Percentiles rank a stretch among this genome's conserved stretches.
These are phyloP conservation scores for Pichia sp. DNA, from an alignment of 1,139 yeast species.

Conservation along the genomic window DNA sequence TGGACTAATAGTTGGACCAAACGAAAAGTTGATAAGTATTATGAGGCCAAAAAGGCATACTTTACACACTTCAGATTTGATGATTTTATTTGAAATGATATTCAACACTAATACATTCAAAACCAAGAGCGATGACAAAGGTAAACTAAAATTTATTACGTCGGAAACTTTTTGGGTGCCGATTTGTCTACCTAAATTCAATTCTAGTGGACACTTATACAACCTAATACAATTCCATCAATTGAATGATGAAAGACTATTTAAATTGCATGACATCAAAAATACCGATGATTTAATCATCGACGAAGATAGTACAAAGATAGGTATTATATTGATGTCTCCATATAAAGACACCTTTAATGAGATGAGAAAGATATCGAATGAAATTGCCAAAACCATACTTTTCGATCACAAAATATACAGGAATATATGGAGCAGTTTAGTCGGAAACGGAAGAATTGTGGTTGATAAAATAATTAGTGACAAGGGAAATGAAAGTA, in stretches of 20 bases:
- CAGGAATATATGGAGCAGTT: conserved; percentile 29
- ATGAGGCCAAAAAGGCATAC: conserved; percentile 62
- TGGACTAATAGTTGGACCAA: conserved; percentile 56
- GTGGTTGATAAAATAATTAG: conserved; percentile 10
- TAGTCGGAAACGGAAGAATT: conserved; percentile 24
- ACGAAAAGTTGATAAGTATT: conserved; percentile 53
- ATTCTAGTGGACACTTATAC: conserved; percentile 80
- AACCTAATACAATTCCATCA: conserved; percentile 65
- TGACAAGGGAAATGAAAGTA: neutral
- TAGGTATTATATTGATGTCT: conserved; percentile 68
- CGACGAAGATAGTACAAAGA: conserved; percentile 30
- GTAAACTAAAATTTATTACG: conserved; percentile 22
- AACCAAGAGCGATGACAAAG: conserved; percentile 16
- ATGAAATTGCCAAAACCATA: conserved; percentile 45
- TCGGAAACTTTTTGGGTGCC: conserved; percentile 90
- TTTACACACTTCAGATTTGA: conserved; percentile 65
- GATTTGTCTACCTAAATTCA: conserved; percentile 85
- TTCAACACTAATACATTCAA: conserved; percentile 49
- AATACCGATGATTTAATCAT: neutral
- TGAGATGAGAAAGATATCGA: conserved; percentile 60
- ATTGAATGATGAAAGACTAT: conserved; percentile 30
- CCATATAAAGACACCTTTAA: conserved; percentile 82
- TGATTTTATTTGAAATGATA: conserved; percentile 57
- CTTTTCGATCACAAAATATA: conserved; percentile 29
- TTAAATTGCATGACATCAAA: conserved; percentile 25